Evolutionary conservation across 208 protist genomes (phyloP).

Genomic region (Acanthamoeba culbertsoni): DNA sequence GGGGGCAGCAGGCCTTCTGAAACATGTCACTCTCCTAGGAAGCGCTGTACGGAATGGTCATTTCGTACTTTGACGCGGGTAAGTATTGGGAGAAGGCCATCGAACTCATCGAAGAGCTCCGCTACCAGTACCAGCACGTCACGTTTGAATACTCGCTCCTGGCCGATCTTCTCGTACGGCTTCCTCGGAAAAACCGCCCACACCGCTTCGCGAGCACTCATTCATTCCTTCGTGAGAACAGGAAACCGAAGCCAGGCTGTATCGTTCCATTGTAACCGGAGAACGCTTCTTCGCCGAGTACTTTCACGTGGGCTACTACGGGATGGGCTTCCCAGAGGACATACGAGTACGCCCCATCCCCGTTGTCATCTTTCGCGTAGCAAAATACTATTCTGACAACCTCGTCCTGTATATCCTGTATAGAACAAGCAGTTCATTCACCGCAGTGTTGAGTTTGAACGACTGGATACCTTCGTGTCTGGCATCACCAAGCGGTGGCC

Average conservation of each 20-base stretch:
- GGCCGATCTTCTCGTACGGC: conserved; percentile 58
- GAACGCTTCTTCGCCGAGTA: conserved; percentile 76
- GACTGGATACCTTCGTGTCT: not conserved
- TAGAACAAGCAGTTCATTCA: conserved; percentile 36
- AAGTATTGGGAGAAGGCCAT: conserved; percentile 73
- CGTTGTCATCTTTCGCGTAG: too few species aligned
- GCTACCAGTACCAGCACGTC: conserved; percentile 63
- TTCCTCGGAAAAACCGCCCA: not conserved
- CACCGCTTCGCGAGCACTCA: too few species aligned
- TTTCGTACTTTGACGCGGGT: conserved; percentile 70
- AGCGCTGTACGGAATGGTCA: conserved; percentile 44
- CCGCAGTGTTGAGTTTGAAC: not conserved
- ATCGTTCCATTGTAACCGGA: conserved; percentile 63
- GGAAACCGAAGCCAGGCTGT: conserved; percentile 61
- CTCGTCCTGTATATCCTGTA: not conserved
- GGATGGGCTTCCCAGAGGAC: conserved; percentile 65
- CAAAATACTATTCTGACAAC: too few species aligned
- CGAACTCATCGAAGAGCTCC: conserved; percentile 54
- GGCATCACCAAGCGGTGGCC: not conserved
- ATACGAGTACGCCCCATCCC: not conserved
- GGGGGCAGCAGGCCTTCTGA: too few species aligned
- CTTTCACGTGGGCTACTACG: conserved; percentile 76
- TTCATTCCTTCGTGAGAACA: not conserved
- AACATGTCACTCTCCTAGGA: conserved; percentile 5
- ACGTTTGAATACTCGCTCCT: conserved; percentile 65